Percentiles rank a stretch among this genome's conserved stretches.
These are phyloP conservation scores for Fraxinus anomala DNA, from an alignment of 257 asterid genomes.

Conservation along the genomic window DNA sequence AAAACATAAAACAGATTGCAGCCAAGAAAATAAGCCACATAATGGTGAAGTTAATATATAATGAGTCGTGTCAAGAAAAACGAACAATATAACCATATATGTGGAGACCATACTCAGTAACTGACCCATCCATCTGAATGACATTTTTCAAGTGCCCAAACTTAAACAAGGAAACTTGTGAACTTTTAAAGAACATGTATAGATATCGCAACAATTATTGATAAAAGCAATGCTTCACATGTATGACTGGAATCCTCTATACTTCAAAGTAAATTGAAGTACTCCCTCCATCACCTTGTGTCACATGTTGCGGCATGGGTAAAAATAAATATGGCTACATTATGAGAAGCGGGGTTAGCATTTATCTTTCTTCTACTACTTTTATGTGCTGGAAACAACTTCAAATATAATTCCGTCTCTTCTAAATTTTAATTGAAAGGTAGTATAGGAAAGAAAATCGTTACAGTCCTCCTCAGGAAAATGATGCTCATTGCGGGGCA, in stretches of 20 bases:
- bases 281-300: neutral
- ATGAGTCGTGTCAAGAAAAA: neutral
- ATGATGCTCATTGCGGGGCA: neutral
- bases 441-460: neutral
- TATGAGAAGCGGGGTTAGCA: neutral
- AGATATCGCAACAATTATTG: neutral
- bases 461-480: neutral
- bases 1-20: neutral
- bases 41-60: neutral
- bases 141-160: constrained; percentile 8
- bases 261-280: neutral
- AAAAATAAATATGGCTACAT: neutral
- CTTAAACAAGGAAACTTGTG: neutral
- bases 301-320: neutral
- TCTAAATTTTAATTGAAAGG: neutral
- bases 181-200: neutral
- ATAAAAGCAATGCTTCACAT: neutral
- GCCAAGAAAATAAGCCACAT: neutral
- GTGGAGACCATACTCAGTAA: constrained; percentile 10
- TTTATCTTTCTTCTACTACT: neutral
- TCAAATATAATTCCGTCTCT: neutral
- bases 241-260: neutral
- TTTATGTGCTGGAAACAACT: neutral
- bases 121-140: neutral
- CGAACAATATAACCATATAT: too few species aligned